These are phyloP conservation scores for Calonectria naviculata DNA, from an alignment of 2,329 filamentous ascomycete genomes.

Conservation along the genomic window DNA sequence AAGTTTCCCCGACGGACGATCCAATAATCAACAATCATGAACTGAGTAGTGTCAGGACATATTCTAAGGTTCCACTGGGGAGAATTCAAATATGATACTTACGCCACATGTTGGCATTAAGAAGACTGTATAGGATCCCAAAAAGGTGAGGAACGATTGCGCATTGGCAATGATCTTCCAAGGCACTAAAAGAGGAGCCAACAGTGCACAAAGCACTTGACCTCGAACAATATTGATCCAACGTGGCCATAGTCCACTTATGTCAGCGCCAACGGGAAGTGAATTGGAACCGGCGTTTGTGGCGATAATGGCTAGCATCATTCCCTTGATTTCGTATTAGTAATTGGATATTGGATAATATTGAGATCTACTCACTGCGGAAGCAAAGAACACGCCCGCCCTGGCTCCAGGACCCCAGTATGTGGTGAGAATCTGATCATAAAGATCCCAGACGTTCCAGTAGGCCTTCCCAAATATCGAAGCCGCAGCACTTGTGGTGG, in stretches of 20 bases:
- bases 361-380: neutral
- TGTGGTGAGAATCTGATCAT: conserved; percentile 49
- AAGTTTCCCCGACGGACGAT: neutral
- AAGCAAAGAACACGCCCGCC: conserved; percentile 47
- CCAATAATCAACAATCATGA: conserved; percentile 6
- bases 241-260: neutral
- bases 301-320: conserved; percentile 4
- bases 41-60: neutral
- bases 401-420: conserved; percentile 44
- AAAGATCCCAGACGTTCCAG: conserved; percentile 51
- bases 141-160: neutral
- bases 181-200: neutral
- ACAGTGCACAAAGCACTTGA: neutral
- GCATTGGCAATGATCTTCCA: conserved; percentile 3
- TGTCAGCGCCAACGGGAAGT: neutral
- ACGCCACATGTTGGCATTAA: neutral
- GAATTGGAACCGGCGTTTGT: neutral
- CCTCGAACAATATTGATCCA: conserved; percentile 6
- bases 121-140: neutral
- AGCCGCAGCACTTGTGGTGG: conserved; percentile 45
- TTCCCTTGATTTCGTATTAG: conserved; percentile 10
- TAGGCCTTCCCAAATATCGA: conserved; percentile 46
- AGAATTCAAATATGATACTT: neutral
- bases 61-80: neutral
- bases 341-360: neutral